Evolutionary conservation across 2,329 filamentous ascomycete species (phyloP), one percentile per base, ranked within the genome.

Genomic region (Hymenoscyphus occultus): DNA sequence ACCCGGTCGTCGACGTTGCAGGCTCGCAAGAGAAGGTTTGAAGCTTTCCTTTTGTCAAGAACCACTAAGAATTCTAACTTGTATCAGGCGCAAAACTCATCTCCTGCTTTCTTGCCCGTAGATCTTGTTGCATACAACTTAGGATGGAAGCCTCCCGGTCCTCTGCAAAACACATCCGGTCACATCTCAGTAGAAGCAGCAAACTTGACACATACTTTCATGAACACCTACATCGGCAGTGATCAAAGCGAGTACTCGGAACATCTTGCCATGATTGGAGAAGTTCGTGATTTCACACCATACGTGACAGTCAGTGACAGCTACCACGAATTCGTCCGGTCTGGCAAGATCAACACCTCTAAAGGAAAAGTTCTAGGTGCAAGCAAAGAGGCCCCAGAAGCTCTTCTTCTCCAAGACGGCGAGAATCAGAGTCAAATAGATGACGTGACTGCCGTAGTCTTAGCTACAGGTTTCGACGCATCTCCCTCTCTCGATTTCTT

Each of bases 381-480:
- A n/a, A 51, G 39, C 6, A 16, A 54, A 13, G 51, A 51, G 32
- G 39, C 56, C 13, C 10, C 35, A 14, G 57, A 62, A 42, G 31
- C 61, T 28, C 22, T 69, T 16, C 74, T 70, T n/a, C 76, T 75
- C 75, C 9, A 79, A 68, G 0, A 65, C 81, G 19, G 51, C 4
- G 64, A 63, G 5, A 40, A 63, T 72, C 1, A 73, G 72, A 0
- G 65, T 65, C 0, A 57, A 35, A 75, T 92, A 2, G 73, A 82
- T 0, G 78, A 89, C 60, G 77, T 93, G 39, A 85, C 84, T 0
- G 89, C 87, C 0, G 81, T 95, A 12, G 80, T 96, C 1, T 81
- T 92, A 19, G 91, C 91, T 0, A 94, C 90, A 0, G 92, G 92
- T 1, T 96, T 91, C 73, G 84, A 87, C 5, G 83, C 90, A 0